Evolutionary conservation across 805 yeast species (phyloP).

Genomic region (Pichia gijzeniarum): DNA sequence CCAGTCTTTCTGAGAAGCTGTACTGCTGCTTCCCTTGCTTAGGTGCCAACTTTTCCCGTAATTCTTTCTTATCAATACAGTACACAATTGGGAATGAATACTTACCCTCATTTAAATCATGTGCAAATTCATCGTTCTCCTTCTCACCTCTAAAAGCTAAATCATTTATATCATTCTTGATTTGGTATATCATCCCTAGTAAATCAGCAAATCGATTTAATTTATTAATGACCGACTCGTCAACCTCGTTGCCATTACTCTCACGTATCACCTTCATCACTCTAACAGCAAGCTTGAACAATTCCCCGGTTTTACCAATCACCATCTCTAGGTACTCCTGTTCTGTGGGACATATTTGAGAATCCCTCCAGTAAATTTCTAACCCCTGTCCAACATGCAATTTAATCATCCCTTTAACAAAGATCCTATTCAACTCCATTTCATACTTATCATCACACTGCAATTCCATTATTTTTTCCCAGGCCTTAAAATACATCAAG

Average conservation of each 20-base stretch:
- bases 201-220: constrained; percentile 47
- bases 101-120: constrained; percentile 87
- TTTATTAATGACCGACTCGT: constrained; percentile 26
- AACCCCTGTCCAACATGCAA: constrained; percentile 87
- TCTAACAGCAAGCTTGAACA: constrained; percentile 67
- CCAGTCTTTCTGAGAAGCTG: too few relatives aligned
- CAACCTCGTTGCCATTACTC: constrained; percentile 20
- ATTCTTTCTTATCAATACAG: not conserved
- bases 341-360: constrained; percentile 49
- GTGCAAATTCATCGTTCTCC: constrained; percentile 47
- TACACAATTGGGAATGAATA: constrained; percentile 78
- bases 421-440: constrained; percentile 30
- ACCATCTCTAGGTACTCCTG: constrained; percentile 73
- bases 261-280: constrained; percentile 37
- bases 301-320: constrained; percentile 82
- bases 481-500: constrained; percentile 71
- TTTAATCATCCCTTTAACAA: constrained; percentile 69
- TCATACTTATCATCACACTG: constrained; percentile 11
- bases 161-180: constrained; percentile 79
- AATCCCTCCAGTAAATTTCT: constrained; percentile 85
- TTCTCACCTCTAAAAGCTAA: constrained; percentile 31
- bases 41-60: too few relatives aligned
- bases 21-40: too few relatives aligned
- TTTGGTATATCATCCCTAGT: constrained; percentile 79
- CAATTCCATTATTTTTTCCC: constrained; percentile 37